Conservation (phyloP, 2,329 filamentous ascomycete genomes). For the Stagonosporopsis cucurbitacearum region DNA sequence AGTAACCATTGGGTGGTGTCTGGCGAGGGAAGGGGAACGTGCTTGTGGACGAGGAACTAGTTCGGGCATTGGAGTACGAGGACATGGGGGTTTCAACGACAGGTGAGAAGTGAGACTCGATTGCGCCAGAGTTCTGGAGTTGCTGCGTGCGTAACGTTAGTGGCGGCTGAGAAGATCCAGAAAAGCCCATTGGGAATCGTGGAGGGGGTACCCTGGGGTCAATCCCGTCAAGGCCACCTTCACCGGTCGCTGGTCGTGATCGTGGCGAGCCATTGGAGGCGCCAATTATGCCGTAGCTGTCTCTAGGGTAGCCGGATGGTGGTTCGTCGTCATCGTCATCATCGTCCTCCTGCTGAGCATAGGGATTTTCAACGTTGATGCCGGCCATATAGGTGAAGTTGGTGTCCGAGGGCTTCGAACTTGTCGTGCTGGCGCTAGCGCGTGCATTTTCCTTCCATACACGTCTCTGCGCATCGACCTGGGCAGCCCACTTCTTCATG, state of each 20-base stretch:
- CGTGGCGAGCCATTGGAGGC: conserved; percentile 77
- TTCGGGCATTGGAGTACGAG: conserved; percentile 60
- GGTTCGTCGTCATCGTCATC: conserved; percentile 60
- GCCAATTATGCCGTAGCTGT: conserved; percentile 66
- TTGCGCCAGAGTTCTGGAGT: conserved; percentile 68
- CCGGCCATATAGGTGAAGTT: conserved; percentile 84
- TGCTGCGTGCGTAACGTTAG: conserved; percentile 74
- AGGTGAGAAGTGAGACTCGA: conserved; percentile 95
- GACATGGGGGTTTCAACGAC: conserved; percentile 79
- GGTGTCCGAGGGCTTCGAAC: conserved; percentile 64
- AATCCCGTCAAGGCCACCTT: conserved; percentile 61
- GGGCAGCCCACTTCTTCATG: conserved; percentile 89
- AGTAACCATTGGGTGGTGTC: conserved; percentile 72
- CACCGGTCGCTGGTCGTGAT: conserved; percentile 76
- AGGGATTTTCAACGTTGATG: conserved; percentile 79
- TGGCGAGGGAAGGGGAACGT: conserved; percentile 84
- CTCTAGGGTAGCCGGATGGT: conserved; percentile 45
- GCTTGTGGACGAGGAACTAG: conserved; percentile 73
- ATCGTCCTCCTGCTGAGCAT: conserved; percentile 67
- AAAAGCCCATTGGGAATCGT: conserved; percentile 71
- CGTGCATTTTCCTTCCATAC: conserved; percentile 59
- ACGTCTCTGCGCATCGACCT: conserved; percentile 76
- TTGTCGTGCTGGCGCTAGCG: conserved; percentile 55
- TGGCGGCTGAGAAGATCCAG: conserved; percentile 49
- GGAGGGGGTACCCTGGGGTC: conserved; percentile 66